Percentiles rank a stretch among this genome's conserved stretches.
phyloP scores from a whole-genome alignment of 176 grass and related monocot species.

The barley (Hordeum vulgare) region MorexV3_pseudomolecules_assembly NC_058519.1:614651745-614652244 shows the following conservation, averaged over 20 bases:
- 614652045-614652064: not conserved
- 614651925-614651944: conserved; percentile 60
- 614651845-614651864: too few species aligned
- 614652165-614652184: too few species aligned
- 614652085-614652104: conserved; percentile 31
- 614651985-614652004: conserved; percentile 59
- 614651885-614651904: not conserved
- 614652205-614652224: not conserved
- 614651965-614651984: conserved; percentile 40
- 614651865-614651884: conserved; percentile 3
- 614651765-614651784: too few species aligned
- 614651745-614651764: too few species aligned
- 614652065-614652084: conserved; percentile 12
- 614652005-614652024: conserved; percentile 41
- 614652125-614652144: not conserved
- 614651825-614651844: too few species aligned
- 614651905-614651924: conserved; percentile 35
- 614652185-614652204: not conserved
- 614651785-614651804: too few species aligned
- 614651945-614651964: conserved; percentile 58
- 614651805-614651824: too few species aligned
- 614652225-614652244: not conserved
- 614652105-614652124: conserved; percentile 33
- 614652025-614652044: conserved; percentile 30
- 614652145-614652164: not conserved